A percentile compares a stretch with the other conserved stretches of the same genome.
Evolutionary conservation across 345 rosid genomes (phyloP).

Genomic region (Syzygium aqueum): DNA sequence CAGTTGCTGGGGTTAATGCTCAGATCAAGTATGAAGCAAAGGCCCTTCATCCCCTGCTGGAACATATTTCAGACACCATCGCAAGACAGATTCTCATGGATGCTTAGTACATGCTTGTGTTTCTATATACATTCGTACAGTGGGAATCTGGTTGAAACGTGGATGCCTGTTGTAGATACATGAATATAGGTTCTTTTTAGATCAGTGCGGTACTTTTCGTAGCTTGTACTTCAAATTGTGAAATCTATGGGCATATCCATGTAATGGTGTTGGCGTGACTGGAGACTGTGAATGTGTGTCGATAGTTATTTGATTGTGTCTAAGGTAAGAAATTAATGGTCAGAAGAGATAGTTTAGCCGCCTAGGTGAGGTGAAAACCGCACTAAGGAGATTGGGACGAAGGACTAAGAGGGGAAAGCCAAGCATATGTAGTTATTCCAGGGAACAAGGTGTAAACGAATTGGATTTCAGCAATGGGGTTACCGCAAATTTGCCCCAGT

Average conservation of each 20-base stretch:
- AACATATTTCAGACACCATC: slow-evolving; percentile 33
- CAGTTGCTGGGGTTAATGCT: slow-evolving; percentile 26
- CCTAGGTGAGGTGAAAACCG: neutral
- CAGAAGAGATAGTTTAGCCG: neutral
- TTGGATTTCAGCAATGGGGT: slow-evolving; percentile 46
- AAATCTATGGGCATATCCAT: neutral
- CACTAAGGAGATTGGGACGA: neutral
- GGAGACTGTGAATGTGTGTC: neutral
- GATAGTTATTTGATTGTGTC: neutral
- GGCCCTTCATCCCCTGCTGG: slow-evolving; percentile 30
- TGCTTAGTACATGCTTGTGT: slow-evolving; percentile 25
- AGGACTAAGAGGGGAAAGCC: slow-evolving; percentile 1
- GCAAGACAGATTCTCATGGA: slow-evolving; percentile 26
- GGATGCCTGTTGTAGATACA: slow-evolving; percentile 75
- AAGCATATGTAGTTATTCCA: slow-evolving; percentile 8
- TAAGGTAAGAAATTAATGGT: neutral
- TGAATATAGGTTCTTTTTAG: slow-evolving; percentile 12
- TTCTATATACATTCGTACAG: slow-evolving; percentile 19
- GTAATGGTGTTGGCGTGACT: neutral
- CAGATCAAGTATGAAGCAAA: slow-evolving; percentile 35
- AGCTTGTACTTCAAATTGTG: neutral
- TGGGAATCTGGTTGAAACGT: slow-evolving; percentile 29
- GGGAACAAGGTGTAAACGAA: neutral
- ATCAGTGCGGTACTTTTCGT: neutral
- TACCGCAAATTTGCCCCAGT: slow-evolving; percentile 63